These are phyloP conservation scores for Prunus padus DNA, from an alignment of 306 rosid species.

Conservation along the genomic window DNA sequence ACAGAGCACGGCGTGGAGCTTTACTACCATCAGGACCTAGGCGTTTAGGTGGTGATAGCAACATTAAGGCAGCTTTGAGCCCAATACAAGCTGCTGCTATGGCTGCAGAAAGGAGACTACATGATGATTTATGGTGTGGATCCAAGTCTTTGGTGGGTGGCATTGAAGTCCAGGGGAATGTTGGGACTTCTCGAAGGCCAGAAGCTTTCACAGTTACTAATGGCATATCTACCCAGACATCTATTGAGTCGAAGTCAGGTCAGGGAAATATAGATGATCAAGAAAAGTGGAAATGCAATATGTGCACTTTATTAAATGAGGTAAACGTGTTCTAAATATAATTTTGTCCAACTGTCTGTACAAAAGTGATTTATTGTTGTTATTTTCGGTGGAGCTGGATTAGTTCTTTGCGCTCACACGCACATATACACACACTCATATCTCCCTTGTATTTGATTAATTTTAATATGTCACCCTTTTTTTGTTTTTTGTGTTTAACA, in stretches of 20 bases:
- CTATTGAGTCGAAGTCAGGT: constrained; percentile 14
- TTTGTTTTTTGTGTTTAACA: too few relatives aligned
- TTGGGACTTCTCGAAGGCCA: constrained; percentile 31
- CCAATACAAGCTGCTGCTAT: constrained; percentile 68
- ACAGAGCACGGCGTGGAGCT: constrained; percentile 43
- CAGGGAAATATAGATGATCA: constrained; percentile 25
- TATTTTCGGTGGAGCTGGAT: background rate
- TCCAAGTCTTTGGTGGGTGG: constrained; percentile 34
- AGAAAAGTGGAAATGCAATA: constrained; percentile 44
- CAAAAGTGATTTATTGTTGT: too few relatives aligned
- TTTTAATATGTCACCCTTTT: background rate
- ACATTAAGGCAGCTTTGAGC: constrained; percentile 48
- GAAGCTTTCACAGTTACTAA: constrained; percentile 8
- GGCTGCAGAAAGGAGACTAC: constrained; percentile 67
- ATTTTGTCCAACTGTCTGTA: too few relatives aligned
- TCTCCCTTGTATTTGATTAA: background rate
- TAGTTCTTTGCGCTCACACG: background rate
- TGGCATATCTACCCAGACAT: constrained; percentile 19
- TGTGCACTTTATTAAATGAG: constrained; percentile 52
- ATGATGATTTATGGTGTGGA: constrained; percentile 67
- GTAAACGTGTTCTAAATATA: constrained; percentile 14
- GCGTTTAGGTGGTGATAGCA: constrained; percentile 50
- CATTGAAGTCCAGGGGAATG: constrained; percentile 22
- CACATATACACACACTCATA: background rate
- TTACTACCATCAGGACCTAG: constrained; percentile 54